Base-by-base conservation (phyloP, 495 filamentous ascomycete species). In the Jackrogersella minutella region DNA sequence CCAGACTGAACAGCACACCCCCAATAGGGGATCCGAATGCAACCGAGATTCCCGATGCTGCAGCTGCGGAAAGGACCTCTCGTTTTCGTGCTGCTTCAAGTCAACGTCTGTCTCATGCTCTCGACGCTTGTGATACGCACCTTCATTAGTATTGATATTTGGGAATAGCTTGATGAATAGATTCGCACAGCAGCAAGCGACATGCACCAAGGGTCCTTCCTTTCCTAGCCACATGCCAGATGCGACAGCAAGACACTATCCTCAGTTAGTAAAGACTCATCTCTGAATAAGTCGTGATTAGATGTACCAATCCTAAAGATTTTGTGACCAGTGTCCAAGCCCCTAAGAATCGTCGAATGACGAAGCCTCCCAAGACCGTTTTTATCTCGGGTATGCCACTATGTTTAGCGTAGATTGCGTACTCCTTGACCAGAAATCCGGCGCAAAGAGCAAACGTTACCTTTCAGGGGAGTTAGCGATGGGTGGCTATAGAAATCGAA, bases 211-310 rank as follows among this genome's bases (percentile, higher is more conserved):
- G 7, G 95, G 95, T 3, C 95, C 95, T 82, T 99, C 95, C 74
- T 99, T 99, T 16, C 95, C 95, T n/a, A 99, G 78, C 95, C 95
- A 99, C 78, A 99, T 85, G 11, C 95, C 96, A 16, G 95, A 98
- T 64, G 93, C 92, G 65, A 97, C 96, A 22, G 95, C 89, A 39
- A 99, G 85, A 76, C 95, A 96, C 91, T 92, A 52, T 5, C 68
- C 14, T 26, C 41, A 68, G 63, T 80, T 64, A 76, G 74, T 50
- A 61, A 13, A 58, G 1, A 9, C 5, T 0, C 16, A 24, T 46
- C 21, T 16, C 2, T 24, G 33, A 22, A 28, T 36, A 36, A 52
- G 44, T 33, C 7, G 49, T 21, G 22, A 26, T 19, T 34, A 24
- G 26, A 77, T 87, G 74, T 81, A 95, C 93, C 79, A 99, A 77